Evolutionary conservation across 495 filamentous ascomycete species (phyloP), one percentile per base, ranked within the genome.

Genomic region (Penicillium longicatenatum): DNA sequence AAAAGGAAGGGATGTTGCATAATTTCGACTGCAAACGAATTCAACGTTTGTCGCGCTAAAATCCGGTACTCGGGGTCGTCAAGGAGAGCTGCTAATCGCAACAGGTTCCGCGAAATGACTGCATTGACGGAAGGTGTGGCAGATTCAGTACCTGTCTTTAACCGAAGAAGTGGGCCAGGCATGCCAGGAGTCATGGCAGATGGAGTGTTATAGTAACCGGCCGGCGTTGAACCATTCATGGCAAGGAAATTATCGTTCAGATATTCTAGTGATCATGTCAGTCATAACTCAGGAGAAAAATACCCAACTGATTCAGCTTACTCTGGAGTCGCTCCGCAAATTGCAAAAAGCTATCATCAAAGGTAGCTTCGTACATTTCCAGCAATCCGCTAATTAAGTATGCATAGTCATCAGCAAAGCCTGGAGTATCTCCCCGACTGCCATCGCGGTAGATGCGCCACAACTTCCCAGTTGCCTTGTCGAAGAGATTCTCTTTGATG

Each of bases 381-480:
- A 98, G 77, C 19, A 97, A 77, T 1, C 92, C 95, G 26, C 86
- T 82, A 48, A 92, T 91, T 50, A 98, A 65, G 70, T 90, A 97
- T 3, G 94, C 93, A 70, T 98, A 98, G 70, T 98, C 94, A 61
- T 98, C 94, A 6, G 93, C 93, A 70, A 98, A 96, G 1, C 84
- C 94, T 6, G 79, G 78, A 0, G 87, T 89, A 35, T 88, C 80
- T 24, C 90, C 89, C 33, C 76, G 79, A 20, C 64, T 69, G 14
- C 87, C 89, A 60, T 92, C 85, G 29, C 86, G 85, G 67, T 86
- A 96, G 45, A 95, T 88, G 22, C 94, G 81, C 59, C 86, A 87
- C 41, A 98, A 72, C 4, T 80, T 79, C 26, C 84, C 85, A 1
- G 75, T 80, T 1, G 71, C 58, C 55, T 80, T 76, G 64, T 92